Conservation (phyloP, 2,329 filamentous ascomycete genomes). For the Endocalyx cinctus region DNA sequence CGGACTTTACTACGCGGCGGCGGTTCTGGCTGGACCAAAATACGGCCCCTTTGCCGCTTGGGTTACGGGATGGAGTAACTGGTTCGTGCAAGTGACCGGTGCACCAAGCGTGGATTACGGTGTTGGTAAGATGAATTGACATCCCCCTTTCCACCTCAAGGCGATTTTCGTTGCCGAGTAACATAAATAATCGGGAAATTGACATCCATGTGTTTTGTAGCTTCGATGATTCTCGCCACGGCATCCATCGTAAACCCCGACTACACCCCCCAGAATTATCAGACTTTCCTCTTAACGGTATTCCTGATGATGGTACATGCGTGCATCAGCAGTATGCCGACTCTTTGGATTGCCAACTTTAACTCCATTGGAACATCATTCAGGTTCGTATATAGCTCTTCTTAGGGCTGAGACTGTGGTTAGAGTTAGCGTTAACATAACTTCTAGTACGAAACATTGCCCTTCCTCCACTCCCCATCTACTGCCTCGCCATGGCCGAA, state of each 20-base stretch:
- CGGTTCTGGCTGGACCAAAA: slow-evolving; percentile 54
- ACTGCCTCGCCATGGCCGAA: too few relatives aligned
- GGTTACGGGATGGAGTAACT: slow-evolving; percentile 30
- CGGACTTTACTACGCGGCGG: slow-evolving; percentile 69
- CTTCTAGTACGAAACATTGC: too few relatives aligned
- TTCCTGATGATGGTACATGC: slow-evolving; percentile 65
- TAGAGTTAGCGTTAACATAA: too few relatives aligned
- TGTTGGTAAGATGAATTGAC: slow-evolving; percentile 20
- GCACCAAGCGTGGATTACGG: slow-evolving; percentile 28
- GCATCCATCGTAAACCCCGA: slow-evolving; percentile 62
- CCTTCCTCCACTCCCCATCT: too few relatives aligned
- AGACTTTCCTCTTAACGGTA: slow-evolving; percentile 63
- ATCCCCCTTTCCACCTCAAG: too few relatives aligned
- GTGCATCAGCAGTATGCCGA: slow-evolving; percentile 65
- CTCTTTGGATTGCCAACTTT: slow-evolving; percentile 63
- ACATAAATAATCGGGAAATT: too few relatives aligned
- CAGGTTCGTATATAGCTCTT: too few relatives aligned
- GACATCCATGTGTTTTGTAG: slow-evolving; percentile 10
- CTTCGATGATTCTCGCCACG: slow-evolving; percentile 68
- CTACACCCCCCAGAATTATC: slow-evolving; percentile 62
- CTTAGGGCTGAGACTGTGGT: too few relatives aligned
- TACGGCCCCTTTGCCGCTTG: slow-evolving; percentile 28
- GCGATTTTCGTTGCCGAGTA: too few relatives aligned
- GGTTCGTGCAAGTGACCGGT: slow-evolving; percentile 29
- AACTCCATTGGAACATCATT: slow-evolving; percentile 67